Conservation (phyloP, 495 filamentous ascomycete species). For the Penicillium argentinense region DNA sequence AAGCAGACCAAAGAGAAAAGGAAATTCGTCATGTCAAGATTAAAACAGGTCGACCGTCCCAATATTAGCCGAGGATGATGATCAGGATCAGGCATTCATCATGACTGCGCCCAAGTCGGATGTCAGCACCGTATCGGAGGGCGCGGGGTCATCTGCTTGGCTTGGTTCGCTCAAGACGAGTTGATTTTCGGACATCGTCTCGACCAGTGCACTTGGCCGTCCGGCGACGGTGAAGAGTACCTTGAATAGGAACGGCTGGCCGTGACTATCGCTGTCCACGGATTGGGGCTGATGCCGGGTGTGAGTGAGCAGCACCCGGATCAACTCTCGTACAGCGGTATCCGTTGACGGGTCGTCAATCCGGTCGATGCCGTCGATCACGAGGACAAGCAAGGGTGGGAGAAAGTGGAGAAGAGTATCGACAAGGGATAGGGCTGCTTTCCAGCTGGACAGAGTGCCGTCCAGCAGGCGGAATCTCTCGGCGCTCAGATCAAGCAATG, state of each 20-base stretch:
- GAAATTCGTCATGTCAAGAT: conserved; percentile 20
- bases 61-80: too few relatives aligned
- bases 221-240: conserved; percentile 43
- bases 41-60: too few relatives aligned
- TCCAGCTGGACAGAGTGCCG: conserved; percentile 41
- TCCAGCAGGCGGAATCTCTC: conserved; percentile 43
- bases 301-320: conserved; percentile 39
- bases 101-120: conserved; percentile 38
- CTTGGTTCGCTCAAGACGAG: conserved; percentile 34
- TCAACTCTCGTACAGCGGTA: conserved; percentile 33
- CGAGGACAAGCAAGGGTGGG: conserved; percentile 43
- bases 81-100: conserved; percentile 39
- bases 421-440: conserved; percentile 39
- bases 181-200: conserved; percentile 40
- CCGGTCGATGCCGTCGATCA: conserved; percentile 43
- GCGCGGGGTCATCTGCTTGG: conserved; percentile 15
- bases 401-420: conserved; percentile 41
- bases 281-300: conserved; percentile 30
- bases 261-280: conserved; percentile 22
- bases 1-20: conserved; percentile 6
- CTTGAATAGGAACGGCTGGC: conserved; percentile 38
- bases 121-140: conserved; percentile 25
- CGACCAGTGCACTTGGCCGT: conserved; percentile 34
- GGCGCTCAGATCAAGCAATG: conserved; percentile 35
- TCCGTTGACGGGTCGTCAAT: conserved; percentile 41